These are phyloP conservation scores for Beauveria medogensis DNA, from an alignment of 2,329 filamentous ascomycete species.

Conservation along the genomic window DNA sequence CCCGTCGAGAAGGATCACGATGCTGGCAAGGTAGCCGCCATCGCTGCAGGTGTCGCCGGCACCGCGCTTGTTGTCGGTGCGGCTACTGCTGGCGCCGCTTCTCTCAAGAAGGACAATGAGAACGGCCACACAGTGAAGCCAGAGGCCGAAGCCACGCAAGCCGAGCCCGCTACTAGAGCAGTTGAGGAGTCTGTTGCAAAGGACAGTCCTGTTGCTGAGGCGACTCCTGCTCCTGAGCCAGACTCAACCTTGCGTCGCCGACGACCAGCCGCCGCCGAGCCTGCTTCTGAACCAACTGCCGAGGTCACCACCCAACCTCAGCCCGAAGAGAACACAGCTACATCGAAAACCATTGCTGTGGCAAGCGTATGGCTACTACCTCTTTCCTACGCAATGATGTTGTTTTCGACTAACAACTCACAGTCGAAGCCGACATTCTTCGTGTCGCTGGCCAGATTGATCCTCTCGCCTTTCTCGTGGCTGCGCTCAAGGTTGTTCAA, in stretches of 20 bases:
- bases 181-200: not conserved
- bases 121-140: not conserved
- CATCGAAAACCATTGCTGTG: not conserved
- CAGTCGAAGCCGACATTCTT: slow-evolving; percentile 10
- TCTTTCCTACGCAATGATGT: not conserved
- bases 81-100: not conserved
- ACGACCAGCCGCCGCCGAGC: not conserved
- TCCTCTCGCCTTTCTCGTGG: slow-evolving; percentile 11
- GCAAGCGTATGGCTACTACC: not conserved
- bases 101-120: not conserved
- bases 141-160: not conserved
- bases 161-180: not conserved
- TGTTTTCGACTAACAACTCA: not conserved
- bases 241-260: too few species aligned
- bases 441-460: slow-evolving; percentile 5
- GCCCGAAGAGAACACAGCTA: not conserved
- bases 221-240: not conserved
- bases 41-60: not conserved
- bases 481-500: slow-evolving; percentile 8
- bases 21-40: not conserved
- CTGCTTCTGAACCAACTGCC: not conserved
- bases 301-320: not conserved
- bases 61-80: not conserved
- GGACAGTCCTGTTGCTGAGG: not conserved
- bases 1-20: not conserved